A percentile compares a stretch with the other conserved stretches of the same genome.
Evolutionary conservation across 495 filamentous ascomycete species (phyloP).

Genomic region (Chaetomidium leptoderma): DNA sequence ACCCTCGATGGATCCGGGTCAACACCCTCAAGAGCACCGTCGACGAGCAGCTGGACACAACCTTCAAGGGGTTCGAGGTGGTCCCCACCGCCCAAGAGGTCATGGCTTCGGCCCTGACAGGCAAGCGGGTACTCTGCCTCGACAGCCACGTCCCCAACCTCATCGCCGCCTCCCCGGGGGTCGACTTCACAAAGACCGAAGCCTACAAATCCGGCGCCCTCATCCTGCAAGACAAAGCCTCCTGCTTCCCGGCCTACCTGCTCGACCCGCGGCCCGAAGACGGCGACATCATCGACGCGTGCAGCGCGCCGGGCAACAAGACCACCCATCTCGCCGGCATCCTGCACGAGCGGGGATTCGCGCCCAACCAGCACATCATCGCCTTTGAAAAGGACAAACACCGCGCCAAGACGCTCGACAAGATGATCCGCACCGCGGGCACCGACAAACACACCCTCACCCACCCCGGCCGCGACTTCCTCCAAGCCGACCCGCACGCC

Average conservation of each 20-base stretch:
- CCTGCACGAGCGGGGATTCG: constrained; percentile 32
- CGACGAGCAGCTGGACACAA: constrained; percentile 62
- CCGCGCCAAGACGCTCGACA: constrained; percentile 67
- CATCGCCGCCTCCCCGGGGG: constrained; percentile 64
- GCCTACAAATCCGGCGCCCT: constrained; percentile 73
- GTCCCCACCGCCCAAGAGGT: constrained; percentile 47
- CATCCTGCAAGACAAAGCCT: constrained; percentile 94
- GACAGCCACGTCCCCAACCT: constrained; percentile 80
- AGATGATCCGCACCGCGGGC: constrained; percentile 76
- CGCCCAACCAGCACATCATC: constrained; percentile 37
- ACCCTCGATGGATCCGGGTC: constrained; percentile 86
- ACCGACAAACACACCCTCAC: constrained; percentile 60
- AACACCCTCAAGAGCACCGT: constrained; percentile 72
- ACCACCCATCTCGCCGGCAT: constrained; percentile 89
- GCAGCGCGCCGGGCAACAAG: constrained; percentile 94
- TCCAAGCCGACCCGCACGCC: constrained; percentile 59
- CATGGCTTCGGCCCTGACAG: constrained; percentile 24
- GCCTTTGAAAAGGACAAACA: constrained; percentile 67
- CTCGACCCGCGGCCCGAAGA: constrained; percentile 56
- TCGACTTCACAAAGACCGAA: constrained; percentile 61
- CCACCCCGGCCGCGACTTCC: constrained; percentile 70
- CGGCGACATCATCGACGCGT: constrained; percentile 81
- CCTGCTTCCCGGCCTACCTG: constrained; percentile 88
- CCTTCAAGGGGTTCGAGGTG: constrained; percentile 56
- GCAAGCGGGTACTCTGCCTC: constrained; percentile 43